These are phyloP conservation scores for Fistulifera pelliculosa DNA, from an alignment of 108 stramenopile genomes.

Conservation along the genomic window DNA sequence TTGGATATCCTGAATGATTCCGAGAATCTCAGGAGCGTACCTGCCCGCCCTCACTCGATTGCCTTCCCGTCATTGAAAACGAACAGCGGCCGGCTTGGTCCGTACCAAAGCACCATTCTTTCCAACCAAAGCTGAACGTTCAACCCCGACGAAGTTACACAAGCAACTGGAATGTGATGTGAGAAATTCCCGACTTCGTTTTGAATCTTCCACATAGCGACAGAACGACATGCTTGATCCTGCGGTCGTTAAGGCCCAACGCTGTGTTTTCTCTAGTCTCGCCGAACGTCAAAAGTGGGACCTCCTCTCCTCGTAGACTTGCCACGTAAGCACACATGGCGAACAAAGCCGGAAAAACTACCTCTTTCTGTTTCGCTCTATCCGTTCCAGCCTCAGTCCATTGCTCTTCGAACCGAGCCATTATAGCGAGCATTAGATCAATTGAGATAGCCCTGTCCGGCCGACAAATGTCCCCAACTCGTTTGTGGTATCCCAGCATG, in stretches of 20 bases:
- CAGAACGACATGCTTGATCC: slow-evolving; percentile 4
- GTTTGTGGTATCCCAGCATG: slow-evolving; percentile 2
- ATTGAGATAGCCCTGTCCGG: slow-evolving; percentile 7
- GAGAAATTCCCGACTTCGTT: slow-evolving; percentile 3
- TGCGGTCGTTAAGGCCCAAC: neutral
- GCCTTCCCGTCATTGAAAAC: neutral
- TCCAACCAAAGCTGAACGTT: neutral
- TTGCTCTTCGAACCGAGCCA: neutral
- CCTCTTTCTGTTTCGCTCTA: neutral
- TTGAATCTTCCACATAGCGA: slow-evolving; percentile 17
- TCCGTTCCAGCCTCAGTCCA: neutral
- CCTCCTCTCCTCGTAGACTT: slow-evolving; percentile 7
- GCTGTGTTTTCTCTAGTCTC: neutral
- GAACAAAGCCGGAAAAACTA: neutral
- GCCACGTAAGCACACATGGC: neutral
- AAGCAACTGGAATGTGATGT: neutral
- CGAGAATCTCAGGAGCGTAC: neutral
- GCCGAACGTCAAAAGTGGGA: neutral
- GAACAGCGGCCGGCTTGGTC: neutral
- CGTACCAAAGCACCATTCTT: neutral
- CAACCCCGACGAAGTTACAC: neutral
- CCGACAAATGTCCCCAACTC: slow-evolving; percentile 12
- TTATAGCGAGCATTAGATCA: slow-evolving; percentile 6
- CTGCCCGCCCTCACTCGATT: neutral
- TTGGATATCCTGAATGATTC: slow-evolving; percentile 7